phyloP scores from a whole-genome alignment of 176 grass and related monocot species.

The Bothriochloa decipiens region DNA sequence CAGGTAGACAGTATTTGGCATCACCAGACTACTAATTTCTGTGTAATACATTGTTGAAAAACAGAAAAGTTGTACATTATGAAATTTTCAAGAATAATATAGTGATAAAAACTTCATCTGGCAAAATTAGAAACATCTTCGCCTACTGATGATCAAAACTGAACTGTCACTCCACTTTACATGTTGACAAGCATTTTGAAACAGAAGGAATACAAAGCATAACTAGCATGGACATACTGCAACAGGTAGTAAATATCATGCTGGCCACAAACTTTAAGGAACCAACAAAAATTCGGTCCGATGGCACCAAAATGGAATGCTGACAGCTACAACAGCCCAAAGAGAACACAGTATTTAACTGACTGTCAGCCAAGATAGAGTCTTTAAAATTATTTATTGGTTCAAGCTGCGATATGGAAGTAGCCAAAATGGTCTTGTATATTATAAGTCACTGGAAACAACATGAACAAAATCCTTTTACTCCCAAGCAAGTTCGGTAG shows the following conservation, averaged over 20 bases:
- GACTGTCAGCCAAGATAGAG: constrained; percentile 21
- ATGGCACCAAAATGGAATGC: constrained; percentile 2
- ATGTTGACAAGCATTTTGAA: constrained; percentile 11
- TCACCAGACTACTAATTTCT: not conserved
- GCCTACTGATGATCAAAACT: constrained; percentile 27
- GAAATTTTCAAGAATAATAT: constrained; percentile 21
- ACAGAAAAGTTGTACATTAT: not conserved
- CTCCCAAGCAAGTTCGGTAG: not conserved
- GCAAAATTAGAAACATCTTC: not conserved
- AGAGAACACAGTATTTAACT: not conserved
- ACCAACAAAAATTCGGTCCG: not conserved
- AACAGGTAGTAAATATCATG: not conserved
- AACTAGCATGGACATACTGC: constrained; percentile 3
- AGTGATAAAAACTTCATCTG: constrained; percentile 14
- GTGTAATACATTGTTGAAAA: constrained; percentile 14
- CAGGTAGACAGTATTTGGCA: constrained; percentile 26
- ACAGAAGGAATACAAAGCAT: constrained; percentile 3
- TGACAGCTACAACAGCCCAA: constrained; percentile 14
- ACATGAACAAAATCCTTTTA: not conserved
- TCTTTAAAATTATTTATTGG: constrained; percentile 25
- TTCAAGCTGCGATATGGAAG: not conserved
- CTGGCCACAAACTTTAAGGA: constrained; percentile 15
- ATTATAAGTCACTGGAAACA: not conserved
- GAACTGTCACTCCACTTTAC: not conserved
- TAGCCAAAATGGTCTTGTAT: constrained; percentile 18